Evolutionary conservation across 2,329 filamentous ascomycete genomes (phyloP).

Genomic region (Drechslerella dactyloides): DNA sequence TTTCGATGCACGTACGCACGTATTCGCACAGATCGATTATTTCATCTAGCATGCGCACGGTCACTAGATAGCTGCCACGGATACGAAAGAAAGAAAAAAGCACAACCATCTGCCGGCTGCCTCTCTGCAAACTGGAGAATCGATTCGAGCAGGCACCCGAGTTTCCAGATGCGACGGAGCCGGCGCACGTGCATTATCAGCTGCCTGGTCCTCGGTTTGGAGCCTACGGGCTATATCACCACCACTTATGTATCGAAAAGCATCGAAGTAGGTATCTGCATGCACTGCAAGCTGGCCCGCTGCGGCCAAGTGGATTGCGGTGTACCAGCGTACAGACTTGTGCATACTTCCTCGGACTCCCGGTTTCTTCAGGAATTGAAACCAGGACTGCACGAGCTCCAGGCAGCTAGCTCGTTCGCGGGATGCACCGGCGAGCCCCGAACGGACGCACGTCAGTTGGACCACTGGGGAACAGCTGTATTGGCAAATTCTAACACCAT

Average conservation of each 20-base stretch:
- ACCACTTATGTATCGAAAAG: too few relatives aligned
- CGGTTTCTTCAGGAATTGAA: not conserved
- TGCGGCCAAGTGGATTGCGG: conserved; percentile 1
- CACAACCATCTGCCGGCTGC: too few relatives aligned
- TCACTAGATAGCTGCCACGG: too few relatives aligned
- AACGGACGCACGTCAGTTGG: too few relatives aligned
- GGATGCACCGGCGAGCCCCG: conserved; percentile 32
- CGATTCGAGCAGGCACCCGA: not conserved
- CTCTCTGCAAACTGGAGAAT: too few relatives aligned
- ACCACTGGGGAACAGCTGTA: too few relatives aligned
- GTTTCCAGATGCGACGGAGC: not conserved
- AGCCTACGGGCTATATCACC: not conserved
- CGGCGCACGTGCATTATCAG: not conserved
- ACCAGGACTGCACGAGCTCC: conserved; percentile 16
- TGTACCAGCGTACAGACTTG: not conserved
- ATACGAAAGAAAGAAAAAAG: too few relatives aligned
- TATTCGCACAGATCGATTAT: not conserved
- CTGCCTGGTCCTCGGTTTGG: conserved; percentile 1
- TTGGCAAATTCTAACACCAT: conserved; percentile 41
- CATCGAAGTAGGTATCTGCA: not conserved
- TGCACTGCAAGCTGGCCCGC: conserved; percentile 9
- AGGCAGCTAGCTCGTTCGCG: not conserved
- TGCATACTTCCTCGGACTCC: too few relatives aligned
- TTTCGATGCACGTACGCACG: too few relatives aligned
- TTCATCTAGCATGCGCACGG: not conserved